Percentiles rank a stretch among this genome's conserved stretches.
These are phyloP conservation scores for Curvularia verruculosa DNA, from an alignment of 2,329 filamentous ascomycete genomes.

Conservation along the genomic window DNA sequence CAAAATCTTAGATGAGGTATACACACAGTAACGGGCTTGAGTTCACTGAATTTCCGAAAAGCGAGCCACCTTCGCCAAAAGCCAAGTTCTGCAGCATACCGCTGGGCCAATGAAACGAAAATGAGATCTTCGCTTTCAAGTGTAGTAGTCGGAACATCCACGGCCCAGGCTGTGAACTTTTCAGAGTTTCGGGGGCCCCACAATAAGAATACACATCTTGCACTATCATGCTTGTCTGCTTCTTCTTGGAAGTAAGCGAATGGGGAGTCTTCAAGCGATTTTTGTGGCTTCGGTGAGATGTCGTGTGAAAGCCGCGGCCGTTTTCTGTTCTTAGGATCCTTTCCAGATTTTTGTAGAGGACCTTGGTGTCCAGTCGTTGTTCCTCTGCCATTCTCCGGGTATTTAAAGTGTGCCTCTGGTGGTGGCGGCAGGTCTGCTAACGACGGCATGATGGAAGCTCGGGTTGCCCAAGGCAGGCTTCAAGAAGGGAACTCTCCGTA, in stretches of 20 bases:
- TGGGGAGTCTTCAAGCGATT: not conserved
- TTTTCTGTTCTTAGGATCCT: not conserved
- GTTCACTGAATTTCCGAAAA: not conserved
- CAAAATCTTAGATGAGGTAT: not conserved
- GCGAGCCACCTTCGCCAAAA: not conserved
- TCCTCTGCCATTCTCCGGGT: no score
- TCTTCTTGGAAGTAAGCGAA: not conserved
- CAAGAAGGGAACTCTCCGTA: no score
- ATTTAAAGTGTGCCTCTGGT: not conserved
- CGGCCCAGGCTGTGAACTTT: not conserved
- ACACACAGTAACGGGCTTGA: constrained; percentile 2
- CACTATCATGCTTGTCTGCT: not conserved
- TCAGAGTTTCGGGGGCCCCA: not conserved
- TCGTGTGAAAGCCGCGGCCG: not conserved
- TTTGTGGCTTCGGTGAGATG: not conserved
- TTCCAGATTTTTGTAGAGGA: not conserved
- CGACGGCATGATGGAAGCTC: not conserved
- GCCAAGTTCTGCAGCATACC: not conserved
- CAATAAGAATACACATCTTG: not conserved
- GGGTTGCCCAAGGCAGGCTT: no score
- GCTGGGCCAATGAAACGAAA: not conserved
- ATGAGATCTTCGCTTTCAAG: not conserved
- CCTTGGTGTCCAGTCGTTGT: not conserved
- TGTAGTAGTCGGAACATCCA: not conserved
- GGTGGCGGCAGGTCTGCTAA: not conserved